A percentile compares a stretch with the other conserved stretches of the same genome.
Evolutionary conservation across 2,329 filamentous ascomycete species (phyloP).

Genomic region (Colletotrichum coccodes): DNA sequence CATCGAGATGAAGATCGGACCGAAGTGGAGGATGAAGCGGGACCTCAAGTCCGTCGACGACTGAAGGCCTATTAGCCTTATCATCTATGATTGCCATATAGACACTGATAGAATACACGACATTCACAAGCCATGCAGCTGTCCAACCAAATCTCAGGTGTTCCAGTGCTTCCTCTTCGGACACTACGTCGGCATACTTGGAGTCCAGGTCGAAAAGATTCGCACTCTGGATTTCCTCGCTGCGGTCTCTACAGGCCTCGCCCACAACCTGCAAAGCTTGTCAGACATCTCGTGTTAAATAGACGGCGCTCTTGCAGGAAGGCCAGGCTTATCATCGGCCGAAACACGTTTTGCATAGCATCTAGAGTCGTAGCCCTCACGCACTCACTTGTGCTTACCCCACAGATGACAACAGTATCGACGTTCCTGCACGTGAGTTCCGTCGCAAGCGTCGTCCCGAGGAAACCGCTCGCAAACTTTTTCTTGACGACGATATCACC

Average conservation of each 20-base stretch:
- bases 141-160: constrained; percentile 49
- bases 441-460: too few relatives aligned
- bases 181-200: constrained; percentile 57
- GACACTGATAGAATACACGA: neutral
- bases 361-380: constrained; percentile 56
- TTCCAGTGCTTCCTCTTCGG: constrained; percentile 50
- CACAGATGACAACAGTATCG: constrained; percentile 56
- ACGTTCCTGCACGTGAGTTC: too few relatives aligned
- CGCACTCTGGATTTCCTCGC: constrained; percentile 52
- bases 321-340: constrained; percentile 50
- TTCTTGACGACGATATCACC: too few relatives aligned
- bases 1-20: constrained; percentile 35
- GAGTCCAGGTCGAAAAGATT: constrained; percentile 57
- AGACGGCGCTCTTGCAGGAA: neutral
- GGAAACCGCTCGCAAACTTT: too few relatives aligned
- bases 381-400: constrained; percentile 58
- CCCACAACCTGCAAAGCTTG: constrained; percentile 48
- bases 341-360: constrained; percentile 53
- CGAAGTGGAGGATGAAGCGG: constrained; percentile 33
- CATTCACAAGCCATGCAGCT: neutral
- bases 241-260: constrained; percentile 56
- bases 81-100: neutral
- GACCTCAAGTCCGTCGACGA: constrained; percentile 18
- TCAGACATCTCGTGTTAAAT: neutral
- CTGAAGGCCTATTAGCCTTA: neutral